phyloP scores from a whole-genome alignment of 805 yeast genomes.

The Sporopachydermia quercuum region DNA sequence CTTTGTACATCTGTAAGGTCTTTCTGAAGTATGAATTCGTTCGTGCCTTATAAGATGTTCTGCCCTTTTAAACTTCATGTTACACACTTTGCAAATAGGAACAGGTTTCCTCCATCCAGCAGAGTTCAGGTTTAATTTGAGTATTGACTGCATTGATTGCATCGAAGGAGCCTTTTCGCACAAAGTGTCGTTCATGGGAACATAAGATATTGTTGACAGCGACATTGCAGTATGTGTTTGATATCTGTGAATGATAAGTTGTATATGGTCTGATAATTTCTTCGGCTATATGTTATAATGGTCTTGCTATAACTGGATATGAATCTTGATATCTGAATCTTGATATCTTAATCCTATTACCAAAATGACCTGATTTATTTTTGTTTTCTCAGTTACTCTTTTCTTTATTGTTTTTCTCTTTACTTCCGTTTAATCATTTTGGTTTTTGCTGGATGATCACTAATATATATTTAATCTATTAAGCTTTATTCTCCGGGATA shows the following conservation, averaged over 20 bases:
- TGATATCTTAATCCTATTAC: too few relatives aligned
- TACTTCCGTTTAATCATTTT: too few relatives aligned
- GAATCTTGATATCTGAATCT: too few relatives aligned
- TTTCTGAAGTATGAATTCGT: background rate
- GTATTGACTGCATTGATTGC: constrained; percentile 1
- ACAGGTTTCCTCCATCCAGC: background rate
- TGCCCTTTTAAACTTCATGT: background rate
- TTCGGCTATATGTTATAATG: too few relatives aligned
- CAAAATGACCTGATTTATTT: too few relatives aligned
- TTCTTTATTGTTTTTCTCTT: too few relatives aligned
- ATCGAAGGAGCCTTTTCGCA: background rate
- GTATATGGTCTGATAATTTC: background rate
- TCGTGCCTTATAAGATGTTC: constrained; percentile 1
- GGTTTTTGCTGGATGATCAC: too few relatives aligned
- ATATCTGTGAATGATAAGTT: too few relatives aligned
- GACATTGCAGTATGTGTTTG: background rate
- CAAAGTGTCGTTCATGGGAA: background rate
- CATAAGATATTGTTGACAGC: background rate
- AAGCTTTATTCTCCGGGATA: too few relatives aligned
- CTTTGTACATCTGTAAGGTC: constrained; percentile 1
- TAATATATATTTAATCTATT: too few relatives aligned
- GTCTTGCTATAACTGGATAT: too few relatives aligned
- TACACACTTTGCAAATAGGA: background rate
- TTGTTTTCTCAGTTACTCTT: too few relatives aligned
- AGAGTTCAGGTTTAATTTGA: background rate